phyloP scores from a whole-genome alignment of 768 basidiomycete species.

The Coprinellus aureogranulatus region DNA sequence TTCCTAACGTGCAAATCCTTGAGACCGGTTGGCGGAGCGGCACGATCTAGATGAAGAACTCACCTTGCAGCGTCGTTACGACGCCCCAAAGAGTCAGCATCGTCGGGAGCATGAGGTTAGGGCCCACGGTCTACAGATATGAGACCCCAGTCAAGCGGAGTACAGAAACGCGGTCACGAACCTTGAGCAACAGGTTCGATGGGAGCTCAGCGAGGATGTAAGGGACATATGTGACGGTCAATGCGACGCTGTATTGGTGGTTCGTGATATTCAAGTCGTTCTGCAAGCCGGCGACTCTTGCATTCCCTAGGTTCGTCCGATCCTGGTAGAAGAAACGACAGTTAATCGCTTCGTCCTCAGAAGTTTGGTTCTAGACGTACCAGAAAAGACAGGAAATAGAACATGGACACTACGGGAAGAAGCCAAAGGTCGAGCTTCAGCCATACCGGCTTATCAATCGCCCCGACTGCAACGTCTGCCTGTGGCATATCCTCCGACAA shows the following conservation, averaged over 20 bases:
- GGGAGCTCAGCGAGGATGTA: slow-evolving; percentile 62
- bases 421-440: slow-evolving; percentile 48
- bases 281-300: slow-evolving; percentile 61
- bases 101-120: slow-evolving; percentile 56
- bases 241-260: slow-evolving; percentile 47
- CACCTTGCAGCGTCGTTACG: slow-evolving; percentile 61
- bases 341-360: background rate
- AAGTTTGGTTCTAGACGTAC: slow-evolving; percentile 37
- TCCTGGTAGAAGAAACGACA: slow-evolving; percentile 29
- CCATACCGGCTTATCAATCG: slow-evolving; percentile 43
- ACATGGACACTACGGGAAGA: slow-evolving; percentile 47
- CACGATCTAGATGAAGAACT: background rate
- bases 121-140: slow-evolving; percentile 42
- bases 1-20: slow-evolving; percentile 34
- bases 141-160: too few species aligned
- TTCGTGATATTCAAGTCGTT: slow-evolving; percentile 49
- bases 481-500: too few species aligned
- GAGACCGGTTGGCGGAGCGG: background rate
- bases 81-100: slow-evolving; percentile 70
- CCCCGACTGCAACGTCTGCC: too few species aligned
- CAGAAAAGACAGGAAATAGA: slow-evolving; percentile 53
- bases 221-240: slow-evolving; percentile 50
- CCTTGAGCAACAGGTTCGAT: slow-evolving; percentile 58
- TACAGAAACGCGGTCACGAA: too few species aligned
- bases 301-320: slow-evolving; percentile 57